Evolutionary conservation across 192 early-diverging fungal species (phyloP).

Genomic region (Spizellomyces punctatus): DNA sequence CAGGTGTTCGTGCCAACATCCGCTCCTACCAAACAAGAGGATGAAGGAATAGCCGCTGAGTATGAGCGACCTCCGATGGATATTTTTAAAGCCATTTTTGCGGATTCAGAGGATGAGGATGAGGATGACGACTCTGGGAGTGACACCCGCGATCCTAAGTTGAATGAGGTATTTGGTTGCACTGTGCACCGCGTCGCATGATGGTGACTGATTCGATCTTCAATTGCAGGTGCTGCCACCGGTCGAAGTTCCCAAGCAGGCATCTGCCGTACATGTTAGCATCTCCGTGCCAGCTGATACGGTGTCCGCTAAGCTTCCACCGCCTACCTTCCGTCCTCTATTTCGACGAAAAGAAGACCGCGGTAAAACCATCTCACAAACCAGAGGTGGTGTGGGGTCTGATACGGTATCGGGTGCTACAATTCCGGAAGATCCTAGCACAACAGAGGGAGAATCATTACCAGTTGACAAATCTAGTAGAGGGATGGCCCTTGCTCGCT

Average conservation of each 20-base stretch:
- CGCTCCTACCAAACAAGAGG: not conserved
- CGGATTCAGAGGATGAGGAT: slow-evolving; percentile 60
- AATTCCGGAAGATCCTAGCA: no score
- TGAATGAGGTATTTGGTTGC: slow-evolving; percentile 1
- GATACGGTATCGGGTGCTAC: no score
- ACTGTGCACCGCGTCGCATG: not conserved
- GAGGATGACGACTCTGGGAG: slow-evolving; percentile 33
- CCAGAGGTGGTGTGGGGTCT: no score
- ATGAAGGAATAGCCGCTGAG: slow-evolving; percentile 19
- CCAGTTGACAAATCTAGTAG: no score
- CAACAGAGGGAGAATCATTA: no score
- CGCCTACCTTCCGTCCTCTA: slow-evolving; percentile 38
- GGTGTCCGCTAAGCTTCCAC: slow-evolving; percentile 22
- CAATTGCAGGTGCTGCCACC: not conserved
- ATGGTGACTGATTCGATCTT: not conserved
- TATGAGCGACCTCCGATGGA: slow-evolving; percentile 75
- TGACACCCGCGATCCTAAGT: not conserved
- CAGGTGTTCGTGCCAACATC: not conserved
- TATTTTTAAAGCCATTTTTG: slow-evolving; percentile 85
- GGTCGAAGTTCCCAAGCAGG: not conserved
- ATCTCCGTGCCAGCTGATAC: not conserved
- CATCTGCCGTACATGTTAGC: not conserved
- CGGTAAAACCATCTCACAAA: slow-evolving; percentile 1
- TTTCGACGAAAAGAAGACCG: slow-evolving; percentile 33
- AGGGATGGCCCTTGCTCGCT: no score